Base-by-base conservation (phyloP, 1,139 yeast species). In the Yamadazyma oceani region DNA sequence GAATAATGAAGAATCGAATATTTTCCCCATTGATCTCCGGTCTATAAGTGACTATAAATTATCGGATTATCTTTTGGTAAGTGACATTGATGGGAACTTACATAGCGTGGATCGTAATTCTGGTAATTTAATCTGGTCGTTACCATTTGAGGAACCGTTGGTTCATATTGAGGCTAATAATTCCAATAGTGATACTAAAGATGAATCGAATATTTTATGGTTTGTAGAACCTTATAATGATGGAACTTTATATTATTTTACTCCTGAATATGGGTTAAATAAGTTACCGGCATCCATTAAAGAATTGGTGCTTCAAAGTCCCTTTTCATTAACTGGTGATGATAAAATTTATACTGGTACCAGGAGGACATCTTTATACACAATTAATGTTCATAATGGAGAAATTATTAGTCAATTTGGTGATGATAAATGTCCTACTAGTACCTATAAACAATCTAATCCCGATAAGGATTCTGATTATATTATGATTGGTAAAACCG, bases 321-420 rank as follows among this genome's bases (percentile, higher is more conserved):
- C 99, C 0, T 83, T 85, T 55, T 79, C 85, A 4, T 59, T 84
- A 15, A 73, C 74, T 42, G 95, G 89, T 14, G 96, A 88, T 53
- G 95, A 89, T 55, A 88, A 86, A 53, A 78, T 89, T 3, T 92
- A 89, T 58, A 90, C 97, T 0, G 98, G 98, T 2, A 74, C 82
- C 5, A 70, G 95, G 43, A 78, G 74, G 35, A 82, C 97, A 0
- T 80, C 90, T 1, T 69, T 92, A 41, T 86, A 82, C 54, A 78
- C 87, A 4, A 73, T 92, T 24, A 82, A 90, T 55, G 75, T 89
- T 2, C 66, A 68, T 27, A 83, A 87, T 0, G 99, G 99, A 1
- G 80, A 82, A 46, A 68, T 90, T n/a, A 50, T 85, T 6, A 79
- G 82, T 12, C 76, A 81, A 0, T 89, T 78, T 60, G 97, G 97